Percentiles rank a stretch among this genome's conserved stretches.
phyloP scores from a whole-genome alignment of 768 basidiomycete genomes.

The Tubosaeta brunneosetosa region DNA sequence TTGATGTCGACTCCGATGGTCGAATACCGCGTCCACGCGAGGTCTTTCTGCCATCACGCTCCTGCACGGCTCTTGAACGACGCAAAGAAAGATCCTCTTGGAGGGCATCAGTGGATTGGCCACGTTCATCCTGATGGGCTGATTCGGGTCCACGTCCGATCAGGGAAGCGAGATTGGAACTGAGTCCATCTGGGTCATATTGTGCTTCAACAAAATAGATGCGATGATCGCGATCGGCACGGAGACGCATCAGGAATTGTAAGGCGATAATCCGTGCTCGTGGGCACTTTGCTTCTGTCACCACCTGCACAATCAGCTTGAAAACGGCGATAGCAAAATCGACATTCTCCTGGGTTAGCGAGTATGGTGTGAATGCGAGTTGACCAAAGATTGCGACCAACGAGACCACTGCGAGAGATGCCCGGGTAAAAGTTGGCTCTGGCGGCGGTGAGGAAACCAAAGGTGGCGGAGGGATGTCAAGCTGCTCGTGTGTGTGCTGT shows the following conservation, averaged over 20 bases:
- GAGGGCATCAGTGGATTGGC: slow-evolving; percentile 16
- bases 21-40: slow-evolving; percentile 49
- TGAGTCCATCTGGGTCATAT: slow-evolving; percentile 55
- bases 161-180: slow-evolving; percentile 54
- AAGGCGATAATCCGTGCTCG: slow-evolving; percentile 67
- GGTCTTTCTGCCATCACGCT: slow-evolving; percentile 46
- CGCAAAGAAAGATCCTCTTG: slow-evolving; percentile 33
- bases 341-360: slow-evolving; percentile 43
- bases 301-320: slow-evolving; percentile 44
- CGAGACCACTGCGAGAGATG: slow-evolving; percentile 58
- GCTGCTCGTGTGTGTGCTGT: slow-evolving; percentile 40
- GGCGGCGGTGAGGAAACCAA: slow-evolving; percentile 23
- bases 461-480: slow-evolving; percentile 29
- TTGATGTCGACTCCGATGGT: slow-evolving; percentile 43
- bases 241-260: slow-evolving; percentile 83
- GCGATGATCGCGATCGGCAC: slow-evolving; percentile 87
- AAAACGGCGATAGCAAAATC: slow-evolving; percentile 54
- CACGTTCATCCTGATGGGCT: slow-evolving; percentile 25
- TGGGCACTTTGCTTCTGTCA: slow-evolving; percentile 43
- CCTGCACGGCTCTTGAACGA: slow-evolving; percentile 46
- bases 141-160: slow-evolving; percentile 48
- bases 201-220: slow-evolving; percentile 60
- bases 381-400: slow-evolving; percentile 66
- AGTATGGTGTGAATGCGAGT: slow-evolving; percentile 63
- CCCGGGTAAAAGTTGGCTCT: slow-evolving; percentile 36